phyloP scores from a whole-genome alignment of 176 grass and related monocot species.

The Bolboschoenus planiculmis region DNA sequence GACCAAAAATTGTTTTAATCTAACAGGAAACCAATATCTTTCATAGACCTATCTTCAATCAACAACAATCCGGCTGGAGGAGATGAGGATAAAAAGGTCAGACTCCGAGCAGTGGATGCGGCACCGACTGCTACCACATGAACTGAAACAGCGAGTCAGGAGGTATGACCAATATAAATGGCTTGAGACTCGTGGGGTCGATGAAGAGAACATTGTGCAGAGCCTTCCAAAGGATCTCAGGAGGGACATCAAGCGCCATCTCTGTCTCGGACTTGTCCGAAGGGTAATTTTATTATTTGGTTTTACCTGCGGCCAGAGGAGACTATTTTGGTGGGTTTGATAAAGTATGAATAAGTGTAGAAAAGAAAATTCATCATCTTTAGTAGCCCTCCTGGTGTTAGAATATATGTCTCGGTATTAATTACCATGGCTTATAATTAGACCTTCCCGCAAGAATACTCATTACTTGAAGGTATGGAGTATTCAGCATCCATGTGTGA shows the following conservation, averaged over 20 bases:
- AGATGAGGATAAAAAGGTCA: conserved; percentile 49
- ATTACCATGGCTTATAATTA: background rate
- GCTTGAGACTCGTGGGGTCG: conserved; percentile 63
- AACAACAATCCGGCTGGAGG: conserved; percentile 46
- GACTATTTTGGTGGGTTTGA: background rate
- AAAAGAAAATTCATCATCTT: background rate
- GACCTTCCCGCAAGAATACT: background rate
- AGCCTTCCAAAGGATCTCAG: conserved; percentile 55
- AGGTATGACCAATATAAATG: conserved; percentile 68
- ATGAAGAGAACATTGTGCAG: conserved; percentile 48
- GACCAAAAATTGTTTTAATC: background rate
- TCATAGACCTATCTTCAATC: conserved; percentile 71
- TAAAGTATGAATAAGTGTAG: background rate
- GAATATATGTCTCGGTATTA: background rate
- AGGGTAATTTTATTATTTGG: conserved; percentile 18
- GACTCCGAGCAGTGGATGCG: conserved; percentile 79
- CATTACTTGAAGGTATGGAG: background rate
- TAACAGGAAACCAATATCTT: background rate
- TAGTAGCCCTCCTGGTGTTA: background rate
- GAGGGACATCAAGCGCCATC: conserved; percentile 62
- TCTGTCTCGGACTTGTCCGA: conserved; percentile 55
- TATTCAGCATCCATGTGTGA: background rate
- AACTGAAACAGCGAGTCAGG: conserved; percentile 51
- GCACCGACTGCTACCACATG: conserved; percentile 51
- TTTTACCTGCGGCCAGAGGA: background rate